Conservation (phyloP, 192 early-diverging fungal genomes). For the Rhizoclosmatium sp. region DNA sequence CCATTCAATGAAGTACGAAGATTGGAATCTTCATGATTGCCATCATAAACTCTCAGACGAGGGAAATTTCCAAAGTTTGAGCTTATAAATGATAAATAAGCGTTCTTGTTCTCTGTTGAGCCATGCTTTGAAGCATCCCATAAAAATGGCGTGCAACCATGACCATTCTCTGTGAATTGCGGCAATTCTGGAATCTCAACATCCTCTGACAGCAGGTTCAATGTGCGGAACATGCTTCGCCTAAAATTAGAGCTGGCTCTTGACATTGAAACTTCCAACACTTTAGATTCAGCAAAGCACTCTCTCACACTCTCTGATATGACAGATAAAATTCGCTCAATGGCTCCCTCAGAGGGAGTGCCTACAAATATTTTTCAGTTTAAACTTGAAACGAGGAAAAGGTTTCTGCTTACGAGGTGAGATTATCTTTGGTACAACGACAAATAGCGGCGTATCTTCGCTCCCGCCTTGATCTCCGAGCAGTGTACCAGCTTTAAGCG, state of each 20-base stretch:
- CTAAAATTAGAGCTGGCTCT: not conserved
- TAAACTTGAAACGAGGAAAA: too few species aligned
- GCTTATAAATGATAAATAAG: slow-evolving; percentile 2
- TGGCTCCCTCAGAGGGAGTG: too few species aligned
- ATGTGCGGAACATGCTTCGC: not conserved
- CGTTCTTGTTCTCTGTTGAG: not conserved
- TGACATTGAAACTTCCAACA: slow-evolving; percentile 2
- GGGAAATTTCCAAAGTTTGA: not conserved
- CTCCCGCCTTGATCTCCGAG: not conserved
- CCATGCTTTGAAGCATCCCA: not conserved
- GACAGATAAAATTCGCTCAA: too few species aligned
- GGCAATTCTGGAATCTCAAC: slow-evolving; percentile 1
- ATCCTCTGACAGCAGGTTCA: not conserved
- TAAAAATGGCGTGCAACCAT: not conserved
- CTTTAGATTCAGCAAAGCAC: too few species aligned
- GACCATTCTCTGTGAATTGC: not conserved
- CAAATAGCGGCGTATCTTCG: not conserved
- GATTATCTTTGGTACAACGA: slow-evolving; percentile 17
- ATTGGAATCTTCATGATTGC: not conserved
- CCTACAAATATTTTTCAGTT: too few species aligned
- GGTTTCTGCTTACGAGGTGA: too few species aligned
- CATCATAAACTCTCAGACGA: slow-evolving; percentile 1
- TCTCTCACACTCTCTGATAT: too few species aligned
- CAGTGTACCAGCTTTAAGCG: not conserved
- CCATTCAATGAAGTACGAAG: not conserved